Base-by-base conservation (phyloP, 768 basidiomycete genomes). In the Suillus discolor region DNA sequence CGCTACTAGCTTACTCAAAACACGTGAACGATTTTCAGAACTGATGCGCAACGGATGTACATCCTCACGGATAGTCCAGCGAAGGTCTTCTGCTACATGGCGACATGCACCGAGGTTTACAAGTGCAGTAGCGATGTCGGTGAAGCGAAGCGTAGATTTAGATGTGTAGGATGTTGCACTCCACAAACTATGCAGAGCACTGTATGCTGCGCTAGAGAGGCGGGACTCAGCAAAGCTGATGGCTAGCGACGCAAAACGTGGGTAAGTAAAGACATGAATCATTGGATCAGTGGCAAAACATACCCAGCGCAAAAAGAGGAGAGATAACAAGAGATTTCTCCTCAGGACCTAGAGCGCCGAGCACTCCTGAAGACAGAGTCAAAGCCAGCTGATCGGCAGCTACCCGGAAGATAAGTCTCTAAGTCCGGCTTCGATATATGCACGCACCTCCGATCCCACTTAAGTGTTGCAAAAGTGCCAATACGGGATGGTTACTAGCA, bases 231-330 rank as follows among this genome's bases (percentile, higher is more conserved):
- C 12, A 34, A 18, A 18, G 18, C 41, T 42, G 59, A 28, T 42
- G 11, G 59, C 59, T 60, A 42, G 59, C 20, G 25, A 20, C 25
- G 16, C 23, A 45, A 18, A 41, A 13, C 18, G 25, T 42, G 18
- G 41, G 41, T 6, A 20, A 12, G 42, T 11, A 60, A 42, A 39
- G 7, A 28, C 7, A 16, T 9, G 51, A 31, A 25, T 28, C 11
- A 28, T 42, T 20, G 18, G 12, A 28, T 18, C 16, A 31, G 41
- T 42, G 6, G 15, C 1, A 2, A 20, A 16, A 45, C 69, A 15
- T 63, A 84, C 87, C 84, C 57, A 82, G 67, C 49, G 78, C 61
- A 61, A 80, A 83, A 11, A 88, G 68, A 71, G 79, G 83, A 18
- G 77, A 70, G 18, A 84, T 67, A 20, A 82, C 68, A 34, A 66